Evolutionary conservation across 257 asterid genomes (phyloP).

Genomic region (Primulina eburnea): DNA sequence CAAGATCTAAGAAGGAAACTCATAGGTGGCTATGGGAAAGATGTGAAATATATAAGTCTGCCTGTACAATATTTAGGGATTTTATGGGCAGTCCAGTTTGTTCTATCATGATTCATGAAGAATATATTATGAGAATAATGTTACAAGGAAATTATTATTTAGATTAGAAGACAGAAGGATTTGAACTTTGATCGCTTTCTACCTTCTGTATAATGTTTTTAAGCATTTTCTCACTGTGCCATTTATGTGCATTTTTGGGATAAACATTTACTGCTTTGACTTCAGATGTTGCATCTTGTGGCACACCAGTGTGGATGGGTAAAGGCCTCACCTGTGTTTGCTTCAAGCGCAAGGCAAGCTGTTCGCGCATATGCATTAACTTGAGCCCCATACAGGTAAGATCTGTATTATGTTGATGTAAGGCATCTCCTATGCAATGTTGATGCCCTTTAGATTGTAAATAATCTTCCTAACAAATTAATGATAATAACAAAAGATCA

Average conservation of each 20-base stretch:
- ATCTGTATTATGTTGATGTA: background rate
- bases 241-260: slow-evolving; percentile 11
- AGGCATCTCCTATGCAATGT: no score
- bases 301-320: slow-evolving; percentile 59
- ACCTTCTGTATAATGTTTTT: background rate
- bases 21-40: no score
- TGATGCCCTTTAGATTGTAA: background rate
- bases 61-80: no score
- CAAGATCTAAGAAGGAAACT: no score
- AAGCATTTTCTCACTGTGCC: background rate
- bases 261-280: slow-evolving; percentile 5
- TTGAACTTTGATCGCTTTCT: background rate
- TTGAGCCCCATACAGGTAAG: slow-evolving; percentile 69
- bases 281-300: slow-evolving; percentile 52
- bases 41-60: no score
- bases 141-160: background rate
- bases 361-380: slow-evolving; percentile 45
- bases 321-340: slow-evolving; percentile 74
- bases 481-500: no score
- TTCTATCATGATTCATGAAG: no score
- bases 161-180: no score
- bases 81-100: no score
- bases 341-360: slow-evolving; percentile 61
- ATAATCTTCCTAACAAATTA: no score
- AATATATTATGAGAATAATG: background rate